Conservation (phyloP, 352 stramenopile genomes). For the Thraustotheca clavata region DNA sequence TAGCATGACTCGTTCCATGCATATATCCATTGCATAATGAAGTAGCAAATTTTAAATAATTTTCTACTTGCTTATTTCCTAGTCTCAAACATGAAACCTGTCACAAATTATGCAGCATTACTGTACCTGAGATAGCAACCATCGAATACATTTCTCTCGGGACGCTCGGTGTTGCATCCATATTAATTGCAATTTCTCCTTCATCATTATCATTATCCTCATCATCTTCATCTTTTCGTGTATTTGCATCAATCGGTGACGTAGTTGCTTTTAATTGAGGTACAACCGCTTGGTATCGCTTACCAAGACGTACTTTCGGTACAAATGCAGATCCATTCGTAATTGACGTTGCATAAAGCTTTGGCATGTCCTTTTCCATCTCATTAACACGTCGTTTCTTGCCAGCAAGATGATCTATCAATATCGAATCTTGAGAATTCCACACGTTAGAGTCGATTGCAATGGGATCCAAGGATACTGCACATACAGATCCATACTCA, state of each 20-base stretch:
- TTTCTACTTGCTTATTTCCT: constrained; percentile 54
- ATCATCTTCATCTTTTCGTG: constrained; percentile 25
- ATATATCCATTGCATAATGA: constrained; percentile 66
- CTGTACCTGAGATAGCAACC: neutral
- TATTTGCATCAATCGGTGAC: no score
- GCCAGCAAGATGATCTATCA: neutral
- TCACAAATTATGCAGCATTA: neutral
- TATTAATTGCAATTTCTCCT: neutral
- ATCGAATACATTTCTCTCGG: constrained; percentile 3
- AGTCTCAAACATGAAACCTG: neutral
- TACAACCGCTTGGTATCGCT: constrained; percentile 68
- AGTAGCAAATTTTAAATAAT: constrained; percentile 68
- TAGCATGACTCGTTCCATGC: constrained; percentile 72
- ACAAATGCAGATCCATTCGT: neutral
- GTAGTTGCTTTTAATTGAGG: constrained; percentile 38
- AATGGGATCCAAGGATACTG: neutral
- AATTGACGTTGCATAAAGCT: neutral
- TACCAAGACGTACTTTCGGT: constrained; percentile 42
- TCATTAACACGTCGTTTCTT: constrained; percentile 17
- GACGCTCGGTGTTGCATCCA: neutral
- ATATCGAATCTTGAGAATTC: neutral
- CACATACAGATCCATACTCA: neutral
- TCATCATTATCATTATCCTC: constrained; percentile 26
- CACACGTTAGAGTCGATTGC: neutral
- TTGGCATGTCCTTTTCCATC: constrained; percentile 6